Evolutionary conservation across 2,329 filamentous ascomycete genomes (phyloP).

Genomic region (Escovopsis sp.): DNA sequence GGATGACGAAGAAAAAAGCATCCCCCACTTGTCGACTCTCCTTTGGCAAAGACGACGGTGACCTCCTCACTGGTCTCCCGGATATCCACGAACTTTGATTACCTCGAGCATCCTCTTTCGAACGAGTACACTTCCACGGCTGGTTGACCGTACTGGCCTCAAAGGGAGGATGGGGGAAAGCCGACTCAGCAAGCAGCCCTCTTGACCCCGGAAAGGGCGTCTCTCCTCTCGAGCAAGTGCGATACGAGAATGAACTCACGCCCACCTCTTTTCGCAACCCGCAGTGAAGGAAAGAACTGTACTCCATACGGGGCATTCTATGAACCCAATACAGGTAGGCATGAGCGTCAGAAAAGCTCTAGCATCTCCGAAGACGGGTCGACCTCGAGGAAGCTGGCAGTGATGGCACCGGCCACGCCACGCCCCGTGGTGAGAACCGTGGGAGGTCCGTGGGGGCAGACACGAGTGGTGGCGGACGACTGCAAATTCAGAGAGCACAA

Average conservation of each 20-base stretch:
- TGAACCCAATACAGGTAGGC: constrained; percentile 9
- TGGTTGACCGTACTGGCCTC: constrained; percentile 8
- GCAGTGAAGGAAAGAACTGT: too few relatives aligned
- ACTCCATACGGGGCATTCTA: neutral
- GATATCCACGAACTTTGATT: constrained; percentile 7
- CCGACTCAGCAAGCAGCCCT: constrained; percentile 8
- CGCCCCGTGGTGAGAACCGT: constrained; percentile 11
- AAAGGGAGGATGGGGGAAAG: constrained; percentile 7
- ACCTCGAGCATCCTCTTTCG: constrained; percentile 6
- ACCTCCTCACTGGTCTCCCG: constrained; percentile 7
- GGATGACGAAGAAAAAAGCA: constrained; percentile 10
- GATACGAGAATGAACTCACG: constrained; percentile 1
- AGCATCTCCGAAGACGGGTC: constrained; percentile 8
- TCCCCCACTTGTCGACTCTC: constrained; percentile 6
- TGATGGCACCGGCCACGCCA: constrained; percentile 10
- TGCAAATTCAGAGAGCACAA: too few relatives aligned
- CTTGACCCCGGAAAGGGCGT: too few relatives aligned
- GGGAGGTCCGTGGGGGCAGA: too few relatives aligned
- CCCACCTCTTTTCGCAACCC: too few relatives aligned
- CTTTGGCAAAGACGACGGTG: constrained; percentile 9
- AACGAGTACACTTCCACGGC: constrained; percentile 7
- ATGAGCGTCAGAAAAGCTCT: constrained; percentile 12
- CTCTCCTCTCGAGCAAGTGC: constrained; percentile 7
- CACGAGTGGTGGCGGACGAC: too few relatives aligned
- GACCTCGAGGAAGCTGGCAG: constrained; percentile 10